Evolutionary conservation across 2,329 filamentous ascomycete species (phyloP), one percentile per base, ranked within the genome.

Genomic region (Nemania sp.): DNA sequence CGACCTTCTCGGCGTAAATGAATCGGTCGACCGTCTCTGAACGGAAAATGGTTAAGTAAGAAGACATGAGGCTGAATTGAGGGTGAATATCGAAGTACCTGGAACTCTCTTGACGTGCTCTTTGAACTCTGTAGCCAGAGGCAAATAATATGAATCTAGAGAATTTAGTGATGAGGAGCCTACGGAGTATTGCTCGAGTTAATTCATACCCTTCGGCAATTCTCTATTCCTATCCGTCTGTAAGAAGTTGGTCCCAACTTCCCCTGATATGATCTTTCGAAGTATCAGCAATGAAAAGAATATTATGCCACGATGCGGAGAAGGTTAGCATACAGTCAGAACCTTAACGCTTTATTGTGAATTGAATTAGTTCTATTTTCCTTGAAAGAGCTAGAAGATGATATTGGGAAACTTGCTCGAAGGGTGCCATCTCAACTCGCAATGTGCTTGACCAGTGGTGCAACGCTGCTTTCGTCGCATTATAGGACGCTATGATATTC

Each of bases 161-260:
- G 8, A 9, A 11, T 31, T 31, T 9, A 31, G 28, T 31, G 3
- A 4, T 14, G 9, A 5, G 28, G n/a, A 31, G 8, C 28, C 26
- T 28, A 6, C 12, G 12, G 26, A 12, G 12, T n/a, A n/a, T n/a
- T n/a, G n/a, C n/a, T 28, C n/a, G 31, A n/a, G 14, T 11, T 26
- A 11, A 23, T 26, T 26, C 46, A 11, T 2, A 41, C 64, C 60
- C 48, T 57, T 40, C 6, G 66, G 66, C 2, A 68, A 30, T 24
- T 43, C 19, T 19, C 65, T 40, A 20, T 56, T 5, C 1, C 8
- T 12, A 30, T 68, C 66, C 2, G 28, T 57, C 19, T 63, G 63
- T 3, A 68, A 51, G 22, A 69, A 64, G 33, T 69, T 68, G 1
- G 66, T 68, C 1, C 60, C 43, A 1, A 69, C 41, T 50, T 69